Conservation (phyloP, 2,329 filamentous ascomycete species). For the Monilinia fructigena region DNA sequence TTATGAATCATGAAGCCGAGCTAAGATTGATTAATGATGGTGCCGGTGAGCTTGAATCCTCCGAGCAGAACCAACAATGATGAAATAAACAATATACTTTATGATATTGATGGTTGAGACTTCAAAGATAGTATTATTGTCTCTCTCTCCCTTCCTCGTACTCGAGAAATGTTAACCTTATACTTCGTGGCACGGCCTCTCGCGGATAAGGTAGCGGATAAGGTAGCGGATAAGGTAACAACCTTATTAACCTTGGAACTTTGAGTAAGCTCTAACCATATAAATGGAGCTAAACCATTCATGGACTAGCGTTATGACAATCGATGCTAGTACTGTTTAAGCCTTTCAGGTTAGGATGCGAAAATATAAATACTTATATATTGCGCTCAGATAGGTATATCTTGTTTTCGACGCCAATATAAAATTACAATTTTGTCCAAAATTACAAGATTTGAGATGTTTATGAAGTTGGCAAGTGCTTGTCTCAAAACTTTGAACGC, state of each 20-base stretch:
- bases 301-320: background rate
- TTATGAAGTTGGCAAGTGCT: slow-evolving; percentile 6
- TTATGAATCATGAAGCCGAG: background rate
- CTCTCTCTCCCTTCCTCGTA: background rate
- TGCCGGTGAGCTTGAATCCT: background rate
- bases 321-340: background rate
- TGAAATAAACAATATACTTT: background rate
- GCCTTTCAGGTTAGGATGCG: background rate
- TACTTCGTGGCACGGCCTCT: background rate
- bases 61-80: background rate
- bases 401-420: slow-evolving; percentile 7
- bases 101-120: background rate
- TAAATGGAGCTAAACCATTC: background rate
- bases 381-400: background rate
- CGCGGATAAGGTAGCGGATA: slow-evolving; percentile 5
- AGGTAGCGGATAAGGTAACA: slow-evolving; percentile 1
- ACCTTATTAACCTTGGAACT: too few species aligned
- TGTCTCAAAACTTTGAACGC: background rate
- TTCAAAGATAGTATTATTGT: background rate
- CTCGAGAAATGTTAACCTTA: background rate
- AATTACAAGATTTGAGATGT: slow-evolving; percentile 23
- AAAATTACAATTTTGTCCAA: background rate
- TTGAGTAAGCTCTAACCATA: too few species aligned
- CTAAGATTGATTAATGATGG: background rate
- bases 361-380: background rate